These are phyloP conservation scores for Fagopyrum homotropicum DNA, from an alignment of 148 eudicot species.

Conservation along the genomic window DNA sequence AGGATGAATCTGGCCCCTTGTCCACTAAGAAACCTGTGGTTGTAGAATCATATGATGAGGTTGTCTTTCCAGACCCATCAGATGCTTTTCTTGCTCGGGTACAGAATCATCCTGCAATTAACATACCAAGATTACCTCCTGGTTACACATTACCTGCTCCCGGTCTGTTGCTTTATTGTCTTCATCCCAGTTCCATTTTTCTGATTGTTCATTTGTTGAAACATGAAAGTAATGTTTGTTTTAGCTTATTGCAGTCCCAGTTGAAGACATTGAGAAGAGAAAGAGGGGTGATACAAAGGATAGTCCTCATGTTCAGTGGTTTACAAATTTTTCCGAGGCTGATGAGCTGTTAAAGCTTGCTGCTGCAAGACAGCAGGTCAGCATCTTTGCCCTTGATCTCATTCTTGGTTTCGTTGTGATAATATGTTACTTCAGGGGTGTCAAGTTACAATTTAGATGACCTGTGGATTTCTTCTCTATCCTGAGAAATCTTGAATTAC, in stretches of 20 bases:
- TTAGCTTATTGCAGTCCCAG: constrained; percentile 14
- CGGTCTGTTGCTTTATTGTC: constrained; percentile 25
- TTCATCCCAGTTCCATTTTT: background rate
- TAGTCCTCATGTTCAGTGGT: constrained; percentile 24
- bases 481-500: background rate
- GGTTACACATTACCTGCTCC: constrained; percentile 41
- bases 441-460: background rate
- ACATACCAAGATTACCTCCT: constrained; percentile 47
- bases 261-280: constrained; percentile 26
- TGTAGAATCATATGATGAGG: constrained; percentile 52
- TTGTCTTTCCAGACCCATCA: constrained; percentile 48
- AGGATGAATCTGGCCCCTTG: constrained; percentile 50
- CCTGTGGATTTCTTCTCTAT: background rate
- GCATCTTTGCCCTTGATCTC: constrained; percentile 8
- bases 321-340: constrained; percentile 48
- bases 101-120: constrained; percentile 55
- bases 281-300: constrained; percentile 28
- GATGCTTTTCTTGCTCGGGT: constrained; percentile 50
- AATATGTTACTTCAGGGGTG: background rate
- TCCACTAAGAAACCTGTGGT: constrained; percentile 58
- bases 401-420: background rate
- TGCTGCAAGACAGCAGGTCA: constrained; percentile 67
- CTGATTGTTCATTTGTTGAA: background rate
- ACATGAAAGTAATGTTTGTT: background rate
- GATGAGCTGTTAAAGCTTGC: constrained; percentile 62